phyloP scores from a whole-genome alignment of 805 yeast genomes.

The Kockiozyma suomiensis region DNA sequence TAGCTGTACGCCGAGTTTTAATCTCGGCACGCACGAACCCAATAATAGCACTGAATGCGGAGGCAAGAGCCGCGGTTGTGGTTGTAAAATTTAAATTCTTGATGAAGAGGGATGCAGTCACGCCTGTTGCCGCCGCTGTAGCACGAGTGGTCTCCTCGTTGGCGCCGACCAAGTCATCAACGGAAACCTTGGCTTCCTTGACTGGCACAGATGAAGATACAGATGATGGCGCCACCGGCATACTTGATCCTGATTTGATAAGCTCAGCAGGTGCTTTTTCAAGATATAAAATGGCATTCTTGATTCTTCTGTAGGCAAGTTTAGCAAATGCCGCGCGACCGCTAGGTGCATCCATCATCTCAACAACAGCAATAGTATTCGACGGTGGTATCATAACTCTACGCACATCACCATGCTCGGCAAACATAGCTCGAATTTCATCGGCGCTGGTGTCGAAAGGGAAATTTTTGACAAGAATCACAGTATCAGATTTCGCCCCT shows the following conservation, averaged over 20 bases:
- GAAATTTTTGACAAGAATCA: conserved; percentile 84
- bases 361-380: conserved; percentile 93
- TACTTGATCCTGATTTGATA: conserved; percentile 53
- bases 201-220: conserved; percentile 42
- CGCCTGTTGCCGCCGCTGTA: conserved; percentile 34
- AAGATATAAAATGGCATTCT: conserved; percentile 80
- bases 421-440: conserved; percentile 80
- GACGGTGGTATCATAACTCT: conserved; percentile 92
- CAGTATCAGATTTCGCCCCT: conserved; percentile 66
- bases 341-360: conserved; percentile 76
- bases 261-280: conserved; percentile 92
- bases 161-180: conserved; percentile 14
- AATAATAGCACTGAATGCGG: conserved; percentile 65
- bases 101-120: conserved; percentile 85
- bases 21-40: conserved; percentile 85
- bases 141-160: conserved; percentile 43
- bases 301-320: conserved; percentile 83
- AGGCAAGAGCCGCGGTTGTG: conserved; percentile 56
- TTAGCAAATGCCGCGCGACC: conserved; percentile 90
- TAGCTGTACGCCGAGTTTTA: conserved; percentile 75
- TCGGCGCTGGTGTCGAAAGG: conserved; percentile 82
- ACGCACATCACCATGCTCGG: conserved; percentile 75
- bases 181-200: conserved; percentile 32
- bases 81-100: conserved; percentile 91
- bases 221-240: conserved; percentile 31